These are phyloP conservation scores for Smittium mucronatum DNA, from an alignment of 371 early-diverging fungal genomes.

Conservation along the genomic window DNA sequence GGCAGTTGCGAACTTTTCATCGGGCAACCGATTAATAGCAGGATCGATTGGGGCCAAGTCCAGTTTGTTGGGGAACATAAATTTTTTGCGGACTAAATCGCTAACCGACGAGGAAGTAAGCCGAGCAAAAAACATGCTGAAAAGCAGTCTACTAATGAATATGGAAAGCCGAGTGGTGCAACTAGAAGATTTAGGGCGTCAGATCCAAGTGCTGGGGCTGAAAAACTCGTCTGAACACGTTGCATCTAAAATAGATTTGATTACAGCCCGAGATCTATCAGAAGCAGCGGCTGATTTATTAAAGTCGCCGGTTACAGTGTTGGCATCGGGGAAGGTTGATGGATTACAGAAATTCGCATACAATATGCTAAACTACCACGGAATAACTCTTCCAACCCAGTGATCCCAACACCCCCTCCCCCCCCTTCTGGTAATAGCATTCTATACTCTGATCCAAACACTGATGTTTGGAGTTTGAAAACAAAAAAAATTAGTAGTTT, in stretches of 20 bases:
- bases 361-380: slow-evolving; percentile 23
- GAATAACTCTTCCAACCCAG: slow-evolving; percentile 11
- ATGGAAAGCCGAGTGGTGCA: slow-evolving; percentile 84
- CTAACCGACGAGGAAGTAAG: slow-evolving; percentile 43
- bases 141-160: slow-evolving; percentile 81
- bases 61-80: slow-evolving; percentile 1
- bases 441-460: too few species aligned
- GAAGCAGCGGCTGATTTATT: slow-evolving; percentile 22
- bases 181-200: slow-evolving; percentile 88
- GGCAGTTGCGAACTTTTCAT: slow-evolving; percentile 43
- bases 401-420: too few species aligned
- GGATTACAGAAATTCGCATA: slow-evolving; percentile 20
- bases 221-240: slow-evolving; percentile 66
- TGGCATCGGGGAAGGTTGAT: slow-evolving; percentile 26
- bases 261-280: slow-evolving; percentile 21
- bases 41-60: slow-evolving; percentile 12
- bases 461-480: too few species aligned
- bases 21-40: background rate
- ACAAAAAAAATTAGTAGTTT: too few species aligned
- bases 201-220: slow-evolving; percentile 65
- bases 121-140: slow-evolving; percentile 91
- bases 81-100: slow-evolving; percentile 12
- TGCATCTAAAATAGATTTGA: slow-evolving; percentile 29
- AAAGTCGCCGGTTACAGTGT: slow-evolving; percentile 24
- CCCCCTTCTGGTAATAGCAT: too few species aligned